Evolutionary conservation across 2,329 filamentous ascomycete genomes (phyloP), one percentile per base, ranked within the genome.

Genomic region (Pyrenochaeta sp.): DNA sequence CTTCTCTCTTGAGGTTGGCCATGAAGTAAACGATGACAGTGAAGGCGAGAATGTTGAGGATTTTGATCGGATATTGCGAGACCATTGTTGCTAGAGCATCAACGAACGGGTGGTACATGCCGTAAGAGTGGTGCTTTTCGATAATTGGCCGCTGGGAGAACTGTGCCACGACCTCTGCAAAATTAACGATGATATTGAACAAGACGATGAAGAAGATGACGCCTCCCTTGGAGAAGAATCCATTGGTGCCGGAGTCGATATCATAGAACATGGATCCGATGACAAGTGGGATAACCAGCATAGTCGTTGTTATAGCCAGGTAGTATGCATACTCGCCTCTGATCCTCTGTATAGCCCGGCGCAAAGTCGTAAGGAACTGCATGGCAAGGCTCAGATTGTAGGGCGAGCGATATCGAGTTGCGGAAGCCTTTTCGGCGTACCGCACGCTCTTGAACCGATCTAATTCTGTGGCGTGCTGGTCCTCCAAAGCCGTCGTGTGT

Each of bases 71-170:
- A 80, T 2, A 83, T 77, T 63, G 84, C 81, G 19, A 79, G 19
- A 78, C 19, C 91, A 56, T 73, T 93, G 93, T 81, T 93, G 94
- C 15, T 85, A 77, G 62, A 93, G 82, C 2, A 85, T 79, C 65
- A 91, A 91, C 89, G 6, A 89, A 91, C 0, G 92, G 91, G 69
- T 94, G 92, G 68, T 96, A 95, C 22, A 96, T 83, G 22, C 91
- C 91, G 72, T 94, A 96, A 49, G 88, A 86, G 52, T 83, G 78
- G 66, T 96, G 92, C 74, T 96, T 96, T 71, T 95, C 91, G 57
- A 96, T 90, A 66, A 96, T 95, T 1, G 90, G 90, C 30, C 87
- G 81, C 27, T 86, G 86, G 13, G 73, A 79, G 64, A 88, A 89
- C 0, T 86, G 54, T 24, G 57, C 56, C 3, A 52, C 86, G 1